Conservation (phyloP, 192 early-diverging fungal genomes). For the Gonapodya prolifera region DNA sequence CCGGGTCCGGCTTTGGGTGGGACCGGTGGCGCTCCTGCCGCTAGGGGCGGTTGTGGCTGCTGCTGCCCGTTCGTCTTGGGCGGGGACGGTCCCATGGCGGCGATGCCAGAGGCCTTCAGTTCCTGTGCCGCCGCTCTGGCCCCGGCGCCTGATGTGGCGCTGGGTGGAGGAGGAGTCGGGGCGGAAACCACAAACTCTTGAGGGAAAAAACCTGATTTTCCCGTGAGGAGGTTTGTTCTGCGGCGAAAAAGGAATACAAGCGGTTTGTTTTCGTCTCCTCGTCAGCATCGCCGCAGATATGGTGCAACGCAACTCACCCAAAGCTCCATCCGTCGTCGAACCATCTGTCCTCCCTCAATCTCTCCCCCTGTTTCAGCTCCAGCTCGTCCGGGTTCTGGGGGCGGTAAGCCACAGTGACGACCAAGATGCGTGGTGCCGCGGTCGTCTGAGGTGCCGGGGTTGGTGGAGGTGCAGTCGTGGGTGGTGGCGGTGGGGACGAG, state of each 20-base stretch:
- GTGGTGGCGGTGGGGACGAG: background rate
- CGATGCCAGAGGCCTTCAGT: background rate
- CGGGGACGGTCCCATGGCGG: background rate
- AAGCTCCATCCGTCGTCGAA: background rate
- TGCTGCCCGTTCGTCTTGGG: background rate
- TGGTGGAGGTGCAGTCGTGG: background rate
- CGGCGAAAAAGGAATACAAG: background rate
- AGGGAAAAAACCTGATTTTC: background rate
- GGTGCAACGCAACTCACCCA: background rate
- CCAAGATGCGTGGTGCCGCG: background rate
- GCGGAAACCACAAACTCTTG: background rate
- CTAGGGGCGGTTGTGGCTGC: background rate
- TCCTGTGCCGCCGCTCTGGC: background rate
- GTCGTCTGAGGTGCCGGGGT: background rate
- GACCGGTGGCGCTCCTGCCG: background rate
- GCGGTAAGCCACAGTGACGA: background rate
- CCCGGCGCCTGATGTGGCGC: background rate
- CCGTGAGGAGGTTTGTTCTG: background rate
- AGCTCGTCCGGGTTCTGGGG: background rate
- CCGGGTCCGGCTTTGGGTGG: background rate
- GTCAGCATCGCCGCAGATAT: background rate
- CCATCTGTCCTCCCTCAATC: background rate
- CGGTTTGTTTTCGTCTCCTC: background rate
- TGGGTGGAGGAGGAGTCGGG: background rate
- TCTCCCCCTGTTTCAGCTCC: background rate